Evolutionary conservation across 148 eudicot species (phyloP).

Genomic region (Persicaria maculosa): DNA sequence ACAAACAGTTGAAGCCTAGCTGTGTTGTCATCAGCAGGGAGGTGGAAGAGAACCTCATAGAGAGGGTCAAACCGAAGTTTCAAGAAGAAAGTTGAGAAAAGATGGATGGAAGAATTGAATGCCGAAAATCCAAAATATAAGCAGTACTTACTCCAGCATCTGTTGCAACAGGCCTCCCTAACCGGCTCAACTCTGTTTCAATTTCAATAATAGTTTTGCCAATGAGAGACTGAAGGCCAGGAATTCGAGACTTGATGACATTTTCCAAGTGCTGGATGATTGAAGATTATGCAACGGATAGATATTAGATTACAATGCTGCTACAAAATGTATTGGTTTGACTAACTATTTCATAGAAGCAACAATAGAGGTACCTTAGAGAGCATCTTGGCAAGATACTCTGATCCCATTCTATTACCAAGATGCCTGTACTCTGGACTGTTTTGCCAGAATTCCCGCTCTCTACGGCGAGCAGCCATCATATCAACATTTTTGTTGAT

Average conservation of each 20-base stretch:
- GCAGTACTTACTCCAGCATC: slow-evolving; percentile 88
- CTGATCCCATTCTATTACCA: slow-evolving; percentile 90
- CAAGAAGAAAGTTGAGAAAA: background rate
- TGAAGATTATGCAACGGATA: slow-evolving; percentile 2
- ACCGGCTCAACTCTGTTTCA: slow-evolving; percentile 91
- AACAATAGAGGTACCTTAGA: slow-evolving; percentile 49
- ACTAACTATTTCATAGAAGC: background rate
- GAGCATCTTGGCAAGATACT: slow-evolving; percentile 82
- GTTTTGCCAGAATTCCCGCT: slow-evolving; percentile 67
- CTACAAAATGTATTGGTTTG: background rate
- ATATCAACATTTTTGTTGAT: slow-evolving; percentile 89
- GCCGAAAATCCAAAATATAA: background rate
- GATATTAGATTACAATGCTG: background rate
- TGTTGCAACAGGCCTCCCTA: slow-evolving; percentile 86
- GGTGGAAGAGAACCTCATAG: background rate
- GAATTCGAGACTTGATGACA: slow-evolving; percentile 96
- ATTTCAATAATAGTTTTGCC: slow-evolving; percentile 83
- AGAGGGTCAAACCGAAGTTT: background rate
- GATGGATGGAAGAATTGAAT: background rate
- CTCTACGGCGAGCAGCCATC: slow-evolving; percentile 89
- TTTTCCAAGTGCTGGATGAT: slow-evolving; percentile 79
- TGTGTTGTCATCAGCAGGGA: background rate
- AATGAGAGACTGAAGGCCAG: slow-evolving; percentile 93
- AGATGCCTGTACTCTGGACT: slow-evolving; percentile 89
- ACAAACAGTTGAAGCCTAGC: background rate